A percentile compares a stretch with the other conserved stretches of the same genome.
phyloP scores from a whole-genome alignment of 2,329 filamentous ascomycete species.

The Pseudogymnoascus sp. region DNA sequence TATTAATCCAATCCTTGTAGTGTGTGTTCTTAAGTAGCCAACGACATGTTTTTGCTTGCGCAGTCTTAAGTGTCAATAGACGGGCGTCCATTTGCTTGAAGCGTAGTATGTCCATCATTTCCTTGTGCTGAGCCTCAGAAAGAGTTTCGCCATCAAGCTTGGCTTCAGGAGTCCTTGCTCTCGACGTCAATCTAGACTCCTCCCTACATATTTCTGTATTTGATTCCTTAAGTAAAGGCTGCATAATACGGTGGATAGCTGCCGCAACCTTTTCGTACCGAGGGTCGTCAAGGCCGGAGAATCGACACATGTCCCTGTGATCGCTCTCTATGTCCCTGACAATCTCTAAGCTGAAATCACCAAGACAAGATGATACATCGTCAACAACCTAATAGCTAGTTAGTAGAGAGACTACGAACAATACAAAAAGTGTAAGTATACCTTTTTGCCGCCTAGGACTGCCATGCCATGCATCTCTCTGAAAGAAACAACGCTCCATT shows the following conservation, averaged over 20 bases:
- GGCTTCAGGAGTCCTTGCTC: neutral
- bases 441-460: neutral
- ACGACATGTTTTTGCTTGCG: constrained; percentile 31
- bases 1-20: constrained; percentile 33
- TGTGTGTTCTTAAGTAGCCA: constrained; percentile 31
- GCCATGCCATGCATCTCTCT: neutral
- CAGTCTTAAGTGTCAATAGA: constrained; percentile 11
- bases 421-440: neutral
- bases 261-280: neutral
- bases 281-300: neutral
- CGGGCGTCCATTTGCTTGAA: neutral
- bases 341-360: neutral
- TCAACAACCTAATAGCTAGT: neutral
- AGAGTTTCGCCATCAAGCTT: neutral
- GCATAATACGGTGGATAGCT: neutral
- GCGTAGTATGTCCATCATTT: neutral
- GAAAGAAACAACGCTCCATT: neutral
- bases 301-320: neutral
- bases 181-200: neutral
- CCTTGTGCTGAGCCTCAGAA: neutral
- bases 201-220: neutral
- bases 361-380: neutral
- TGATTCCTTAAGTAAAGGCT: neutral
- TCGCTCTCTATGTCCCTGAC: neutral
- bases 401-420: neutral